phyloP scores from a whole-genome alignment of 345 rosid genomes.

The Anacardium occidentale region DNA sequence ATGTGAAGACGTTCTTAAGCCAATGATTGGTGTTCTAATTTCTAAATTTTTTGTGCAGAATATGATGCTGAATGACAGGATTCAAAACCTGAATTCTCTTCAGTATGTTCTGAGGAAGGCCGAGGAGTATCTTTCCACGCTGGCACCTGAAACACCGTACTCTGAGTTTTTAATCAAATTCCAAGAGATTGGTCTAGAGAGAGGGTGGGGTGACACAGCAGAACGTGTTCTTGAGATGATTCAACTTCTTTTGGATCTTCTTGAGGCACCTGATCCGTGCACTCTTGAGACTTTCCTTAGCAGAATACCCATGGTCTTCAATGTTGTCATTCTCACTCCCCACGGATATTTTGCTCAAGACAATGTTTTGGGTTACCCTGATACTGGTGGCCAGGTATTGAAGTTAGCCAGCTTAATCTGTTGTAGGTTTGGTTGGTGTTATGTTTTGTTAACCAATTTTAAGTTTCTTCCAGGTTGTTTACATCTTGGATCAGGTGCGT shows the following conservation, averaged over 20 bases:
- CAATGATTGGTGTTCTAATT: not conserved
- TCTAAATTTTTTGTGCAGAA: conserved; percentile 42
- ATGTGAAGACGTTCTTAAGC: not conserved
- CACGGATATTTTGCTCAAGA: conserved; percentile 97
- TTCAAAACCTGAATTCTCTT: conserved; percentile 61
- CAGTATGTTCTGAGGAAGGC: conserved; percentile 84
- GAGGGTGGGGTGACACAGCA: conserved; percentile 92
- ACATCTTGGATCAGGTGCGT: conserved; percentile 97
- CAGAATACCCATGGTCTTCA: conserved; percentile 89
- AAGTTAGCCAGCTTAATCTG: conserved; percentile 12
- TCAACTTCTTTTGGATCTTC: conserved; percentile 86
- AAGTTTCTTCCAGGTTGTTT: conserved; percentile 58
- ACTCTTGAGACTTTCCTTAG: conserved; percentile 89
- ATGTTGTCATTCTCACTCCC: conserved; percentile 88
- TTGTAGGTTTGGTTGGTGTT: not conserved
- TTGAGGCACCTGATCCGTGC: conserved; percentile 95
- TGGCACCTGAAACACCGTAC: conserved; percentile 52
- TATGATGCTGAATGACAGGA: conserved; percentile 75
- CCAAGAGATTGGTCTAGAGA: conserved; percentile 91
- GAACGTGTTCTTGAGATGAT: conserved; percentile 85
- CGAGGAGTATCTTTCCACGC: conserved; percentile 64
- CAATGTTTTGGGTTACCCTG: conserved; percentile 94
- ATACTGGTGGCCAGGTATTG: conserved; percentile 92
- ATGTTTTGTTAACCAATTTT: not conserved
- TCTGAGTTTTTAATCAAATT: conserved; percentile 66